Evolutionary conservation across 257 asterid species (phyloP).

Genomic region (Cruciata laevipes): DNA sequence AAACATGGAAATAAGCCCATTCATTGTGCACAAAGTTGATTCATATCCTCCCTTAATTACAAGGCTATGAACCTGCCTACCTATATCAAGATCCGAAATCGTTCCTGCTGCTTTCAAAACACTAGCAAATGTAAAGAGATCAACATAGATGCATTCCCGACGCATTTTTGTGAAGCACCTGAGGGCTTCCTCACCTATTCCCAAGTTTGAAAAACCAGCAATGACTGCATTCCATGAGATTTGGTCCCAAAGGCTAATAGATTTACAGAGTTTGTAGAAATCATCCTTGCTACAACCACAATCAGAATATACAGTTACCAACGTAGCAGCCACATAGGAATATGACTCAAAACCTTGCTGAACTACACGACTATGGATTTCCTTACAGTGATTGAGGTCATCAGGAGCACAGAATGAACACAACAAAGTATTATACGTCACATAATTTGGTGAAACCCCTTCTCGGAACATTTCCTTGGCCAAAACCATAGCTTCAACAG

Average conservation of each 20-base stretch:
- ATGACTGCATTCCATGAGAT: constrained; percentile 57
- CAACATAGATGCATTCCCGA: constrained; percentile 25
- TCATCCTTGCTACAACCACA: constrained; percentile 38
- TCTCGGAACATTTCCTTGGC: constrained; percentile 36
- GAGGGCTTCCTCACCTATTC: constrained; percentile 41
- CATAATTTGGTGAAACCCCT: constrained; percentile 30
- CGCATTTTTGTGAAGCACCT: constrained; percentile 41
- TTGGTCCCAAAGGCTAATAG: constrained; percentile 42
- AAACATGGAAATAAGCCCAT: constrained; percentile 63
- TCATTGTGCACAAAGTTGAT: constrained; percentile 28
- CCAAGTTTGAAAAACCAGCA: constrained; percentile 52
- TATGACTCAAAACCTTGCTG: constrained; percentile 43
- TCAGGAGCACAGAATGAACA: constrained; percentile 36
- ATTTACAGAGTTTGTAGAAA: constrained; percentile 27
- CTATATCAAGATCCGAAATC: constrained; percentile 45
- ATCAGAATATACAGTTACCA: constrained; percentile 41
- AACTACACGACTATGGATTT: constrained; percentile 43
- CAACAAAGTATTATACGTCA: constrained; percentile 40
- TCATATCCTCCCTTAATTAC: constrained; percentile 34
- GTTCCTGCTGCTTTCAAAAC: constrained; percentile 47
- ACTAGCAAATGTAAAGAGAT: constrained; percentile 46
- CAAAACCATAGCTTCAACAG: constrained; percentile 34
- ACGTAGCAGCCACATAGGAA: constrained; percentile 32
- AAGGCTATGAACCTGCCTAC: constrained; percentile 42
- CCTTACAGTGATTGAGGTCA: constrained; percentile 43